Base-by-base conservation (phyloP, 176 grass and related monocot genomes). In the Coix lacrymajobi region DNA sequence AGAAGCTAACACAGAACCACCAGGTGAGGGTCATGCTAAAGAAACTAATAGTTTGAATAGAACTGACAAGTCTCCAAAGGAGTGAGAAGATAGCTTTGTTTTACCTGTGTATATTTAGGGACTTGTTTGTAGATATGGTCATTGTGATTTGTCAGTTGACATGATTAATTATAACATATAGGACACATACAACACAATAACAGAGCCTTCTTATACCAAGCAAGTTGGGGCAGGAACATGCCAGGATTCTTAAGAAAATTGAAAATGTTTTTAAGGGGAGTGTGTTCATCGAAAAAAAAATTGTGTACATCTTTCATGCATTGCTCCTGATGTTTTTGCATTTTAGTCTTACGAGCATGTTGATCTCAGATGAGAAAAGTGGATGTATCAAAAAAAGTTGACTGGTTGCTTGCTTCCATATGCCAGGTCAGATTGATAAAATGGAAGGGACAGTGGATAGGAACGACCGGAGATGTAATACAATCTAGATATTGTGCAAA, bases 1-100 rank as follows among this genome's bases (percentile, higher is more conserved):
- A 77, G 78, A 85, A 64, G 65, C 19, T 56, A 65, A 57, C 30
- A 37, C 34, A n/a, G 45, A 33, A n/a, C 76, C 83, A 69, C 68
- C 15, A 75, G 41, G 40, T 51, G 17, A 76, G 77, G 9, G 37
- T 16, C 14, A 71, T 76, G 52, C 40, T 81, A 62, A 71, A 64
- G 73, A 75, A 80, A 51, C 19, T 54, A 69, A 37, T 52, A 14
- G 34, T 44, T 77, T 44, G 56, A 39, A 81, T 62, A 71, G 28
- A 82, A 70, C 8, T 17, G 7, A 34, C 34, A 39, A 80, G 5
- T 62, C 14, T 36, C 46, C 16, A 13, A 62, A 62, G 26, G 60
- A 62, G 75, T 76, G 61, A 80, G 36, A 17, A 86, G 26, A 58
- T 64, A 89, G 20, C 0, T 71, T n/a, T 30, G 32, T 32, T 66